Percentiles rank a stretch among this genome's conserved stretches.
Conservation (phyloP, 306 rosid species). For the Astragalus glycyphyllos region DNA sequence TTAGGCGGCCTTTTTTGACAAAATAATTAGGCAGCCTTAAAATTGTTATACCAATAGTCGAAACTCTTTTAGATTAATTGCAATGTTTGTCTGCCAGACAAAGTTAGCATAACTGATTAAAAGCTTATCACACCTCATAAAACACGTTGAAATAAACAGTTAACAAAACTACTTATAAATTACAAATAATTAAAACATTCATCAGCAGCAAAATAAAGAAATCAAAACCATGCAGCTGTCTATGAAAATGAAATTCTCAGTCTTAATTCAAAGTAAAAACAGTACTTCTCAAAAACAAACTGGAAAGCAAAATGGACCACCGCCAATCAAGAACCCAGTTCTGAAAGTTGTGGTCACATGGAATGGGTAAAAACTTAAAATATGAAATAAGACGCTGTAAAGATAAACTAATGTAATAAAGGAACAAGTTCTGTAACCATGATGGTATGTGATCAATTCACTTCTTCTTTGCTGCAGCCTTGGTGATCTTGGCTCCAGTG, state of each 20-base stretch:
- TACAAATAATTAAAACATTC: not conserved
- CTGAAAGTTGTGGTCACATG: conserved; percentile 2
- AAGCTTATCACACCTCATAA: no score
- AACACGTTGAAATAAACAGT: no score
- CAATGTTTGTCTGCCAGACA: no score
- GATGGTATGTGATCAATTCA: conserved; percentile 28
- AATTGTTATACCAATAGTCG: no score
- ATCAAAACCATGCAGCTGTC: not conserved
- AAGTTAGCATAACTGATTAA: no score
- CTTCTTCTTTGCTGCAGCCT: conserved; percentile 49
- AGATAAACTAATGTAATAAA: not conserved
- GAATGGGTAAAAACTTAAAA: conserved; percentile 7
- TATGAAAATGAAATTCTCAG: not conserved
- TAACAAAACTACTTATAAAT: no score
- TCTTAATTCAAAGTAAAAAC: conserved; percentile 1
- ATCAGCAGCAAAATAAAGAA: not conserved
- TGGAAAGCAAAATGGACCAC: conserved; percentile 19
- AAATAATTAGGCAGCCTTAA: no score
- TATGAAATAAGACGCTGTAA: conserved; percentile 25
- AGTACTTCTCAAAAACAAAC: not conserved
- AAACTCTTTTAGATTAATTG: no score
- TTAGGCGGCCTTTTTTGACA: no score
- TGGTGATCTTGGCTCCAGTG: conserved; percentile 46
- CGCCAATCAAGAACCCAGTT: conserved; percentile 41
- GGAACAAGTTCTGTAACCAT: no score